Evolutionary conservation across 495 filamentous ascomycete species (phyloP).

Genomic region (Durotheca rogersii): DNA sequence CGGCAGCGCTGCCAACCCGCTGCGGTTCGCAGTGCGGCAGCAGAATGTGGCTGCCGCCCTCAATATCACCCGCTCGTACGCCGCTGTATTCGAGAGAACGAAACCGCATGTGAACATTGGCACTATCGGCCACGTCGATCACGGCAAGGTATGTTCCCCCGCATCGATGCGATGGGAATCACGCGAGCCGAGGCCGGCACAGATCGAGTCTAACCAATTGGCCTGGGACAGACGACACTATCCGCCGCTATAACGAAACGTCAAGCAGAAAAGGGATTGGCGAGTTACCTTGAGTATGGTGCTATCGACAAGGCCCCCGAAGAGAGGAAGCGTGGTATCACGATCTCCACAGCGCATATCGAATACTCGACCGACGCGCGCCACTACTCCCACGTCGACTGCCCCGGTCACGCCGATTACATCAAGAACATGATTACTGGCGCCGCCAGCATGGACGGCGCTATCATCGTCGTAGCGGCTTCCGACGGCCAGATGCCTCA

Average conservation of each 20-base stretch:
- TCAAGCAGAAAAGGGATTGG: slow-evolving; percentile 89
- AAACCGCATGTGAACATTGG: slow-evolving; percentile 99
- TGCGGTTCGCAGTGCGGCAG: slow-evolving; percentile 59
- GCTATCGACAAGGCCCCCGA: slow-evolving; percentile 98
- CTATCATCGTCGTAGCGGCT: slow-evolving; percentile 97
- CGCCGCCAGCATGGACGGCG: slow-evolving; percentile 95
- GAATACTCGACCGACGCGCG: slow-evolving; percentile 89
- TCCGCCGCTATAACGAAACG: slow-evolving; percentile 98
- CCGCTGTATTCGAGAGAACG: slow-evolving; percentile 74
- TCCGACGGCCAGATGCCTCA: slow-evolving; percentile 99
- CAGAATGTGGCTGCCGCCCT: slow-evolving; percentile 67
- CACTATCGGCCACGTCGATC: slow-evolving; percentile 99
- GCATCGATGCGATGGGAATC: no score
- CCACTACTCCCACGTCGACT: slow-evolving; percentile 99
- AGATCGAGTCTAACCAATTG: slow-evolving; percentile 32
- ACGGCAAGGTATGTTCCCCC: slow-evolving; percentile 86
- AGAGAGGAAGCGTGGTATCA: slow-evolving; percentile 99
- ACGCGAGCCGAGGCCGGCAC: slow-evolving; percentile 5
- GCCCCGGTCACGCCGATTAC: slow-evolving; percentile 99
- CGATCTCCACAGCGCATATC: slow-evolving; percentile 96
- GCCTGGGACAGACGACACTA: slow-evolving; percentile 78
- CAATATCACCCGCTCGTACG: slow-evolving; percentile 70
- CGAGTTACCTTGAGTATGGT: slow-evolving; percentile 93
- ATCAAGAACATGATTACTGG: slow-evolving; percentile 99
- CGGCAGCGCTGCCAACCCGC: slow-evolving; percentile 61